Evolutionary conservation across 176 grass and related monocot genomes (phyloP).

Genomic region (Stipa capillata): DNA sequence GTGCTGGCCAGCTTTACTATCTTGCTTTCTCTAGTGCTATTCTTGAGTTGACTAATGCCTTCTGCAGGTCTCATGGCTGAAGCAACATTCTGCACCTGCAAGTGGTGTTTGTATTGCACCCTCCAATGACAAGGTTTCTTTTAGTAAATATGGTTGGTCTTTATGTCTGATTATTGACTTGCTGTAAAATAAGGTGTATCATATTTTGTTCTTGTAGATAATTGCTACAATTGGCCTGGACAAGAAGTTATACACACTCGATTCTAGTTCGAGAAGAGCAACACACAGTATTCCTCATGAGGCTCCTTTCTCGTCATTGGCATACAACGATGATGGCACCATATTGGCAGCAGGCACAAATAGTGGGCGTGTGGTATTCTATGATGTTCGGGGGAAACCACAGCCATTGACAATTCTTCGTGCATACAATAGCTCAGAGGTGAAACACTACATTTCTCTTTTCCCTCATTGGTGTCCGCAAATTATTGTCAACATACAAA

Average conservation of each 20-base stretch:
- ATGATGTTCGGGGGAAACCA: conserved; percentile 90
- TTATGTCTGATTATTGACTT: conserved; percentile 13
- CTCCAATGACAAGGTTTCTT: conserved; percentile 85
- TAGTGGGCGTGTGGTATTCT: conserved; percentile 89
- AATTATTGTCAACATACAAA: background rate
- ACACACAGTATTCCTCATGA: conserved; percentile 75
- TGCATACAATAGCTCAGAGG: conserved; percentile 95
- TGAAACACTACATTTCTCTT: conserved; percentile 21
- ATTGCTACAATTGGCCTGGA: conserved; percentile 90
- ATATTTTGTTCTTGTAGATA: conserved; percentile 51
- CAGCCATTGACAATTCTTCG: conserved; percentile 83
- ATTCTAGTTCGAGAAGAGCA: conserved; percentile 66
- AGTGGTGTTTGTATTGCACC: conserved; percentile 90
- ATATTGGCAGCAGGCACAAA: conserved; percentile 89
- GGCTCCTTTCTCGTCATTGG: conserved; percentile 86
- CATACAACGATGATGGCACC: conserved; percentile 88
- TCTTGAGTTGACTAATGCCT: conserved; percentile 3
- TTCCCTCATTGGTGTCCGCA: conserved; percentile 2
- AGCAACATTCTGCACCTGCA: conserved; percentile 96
- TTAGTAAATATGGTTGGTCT: background rate
- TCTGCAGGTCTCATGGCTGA: conserved; percentile 78
- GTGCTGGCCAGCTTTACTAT: background rate
- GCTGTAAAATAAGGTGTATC: background rate
- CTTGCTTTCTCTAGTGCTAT: background rate
- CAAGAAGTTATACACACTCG: conserved; percentile 81